These are phyloP conservation scores for Nakaseomyces uthaithaninus DNA, from an alignment of 1,139 yeast species.

Conservation along the genomic window DNA sequence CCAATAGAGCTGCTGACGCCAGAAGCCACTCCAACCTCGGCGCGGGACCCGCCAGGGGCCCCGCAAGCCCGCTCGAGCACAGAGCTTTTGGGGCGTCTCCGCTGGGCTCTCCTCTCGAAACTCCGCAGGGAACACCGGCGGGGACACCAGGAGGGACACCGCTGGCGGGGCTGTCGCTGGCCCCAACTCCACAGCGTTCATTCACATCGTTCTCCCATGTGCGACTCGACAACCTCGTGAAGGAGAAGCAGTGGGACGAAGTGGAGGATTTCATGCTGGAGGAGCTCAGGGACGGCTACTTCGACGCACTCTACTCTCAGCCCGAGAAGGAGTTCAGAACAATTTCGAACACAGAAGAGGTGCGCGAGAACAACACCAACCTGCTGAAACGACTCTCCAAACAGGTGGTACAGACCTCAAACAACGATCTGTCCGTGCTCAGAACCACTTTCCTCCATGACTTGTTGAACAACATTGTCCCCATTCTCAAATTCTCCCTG, in stretches of 20 bases:
- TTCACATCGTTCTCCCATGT: constrained; percentile 32
- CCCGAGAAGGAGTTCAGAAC: constrained; percentile 18
- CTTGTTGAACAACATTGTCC: constrained; percentile 6
- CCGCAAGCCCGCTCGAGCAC: background rate
- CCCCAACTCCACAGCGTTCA: constrained; percentile 16
- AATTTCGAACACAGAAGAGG: constrained; percentile 8
- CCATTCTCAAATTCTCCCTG: constrained; percentile 35
- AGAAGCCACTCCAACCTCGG: background rate
- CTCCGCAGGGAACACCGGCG: too few species aligned
- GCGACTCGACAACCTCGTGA: constrained; percentile 27
- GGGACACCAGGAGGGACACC: too few species aligned
- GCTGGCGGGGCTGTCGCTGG: background rate
- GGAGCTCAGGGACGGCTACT: constrained; percentile 42
- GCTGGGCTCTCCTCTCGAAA: background rate
- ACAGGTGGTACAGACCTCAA: background rate
- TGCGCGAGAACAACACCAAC: constrained; percentile 13
- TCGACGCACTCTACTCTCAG: constrained; percentile 40
- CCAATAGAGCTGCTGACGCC: constrained; percentile 2
- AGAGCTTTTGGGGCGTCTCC: background rate
- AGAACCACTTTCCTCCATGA: background rate
- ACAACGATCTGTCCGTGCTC: background rate
- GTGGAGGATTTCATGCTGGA: constrained; percentile 35
- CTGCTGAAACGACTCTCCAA: background rate
- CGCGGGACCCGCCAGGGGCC: background rate
- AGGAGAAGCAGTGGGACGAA: constrained; percentile 24